phyloP scores from a whole-genome alignment of 306 rosid genomes.

The Prunus armeniaca region DNA sequence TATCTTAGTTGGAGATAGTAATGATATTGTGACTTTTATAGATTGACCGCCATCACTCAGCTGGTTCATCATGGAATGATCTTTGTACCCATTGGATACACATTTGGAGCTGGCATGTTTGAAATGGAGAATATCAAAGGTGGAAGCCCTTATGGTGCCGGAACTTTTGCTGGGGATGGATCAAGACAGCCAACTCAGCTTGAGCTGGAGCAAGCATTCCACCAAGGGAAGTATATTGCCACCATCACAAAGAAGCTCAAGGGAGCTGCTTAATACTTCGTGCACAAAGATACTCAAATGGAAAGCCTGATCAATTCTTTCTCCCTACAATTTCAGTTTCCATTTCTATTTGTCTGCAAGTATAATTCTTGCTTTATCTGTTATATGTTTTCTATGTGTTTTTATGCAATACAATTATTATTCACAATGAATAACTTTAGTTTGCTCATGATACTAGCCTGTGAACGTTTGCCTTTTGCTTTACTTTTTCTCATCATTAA shows the following conservation, averaged over 20 bases:
- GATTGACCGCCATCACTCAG: constrained; percentile 95
- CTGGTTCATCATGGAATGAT: constrained; percentile 94
- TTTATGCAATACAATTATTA: constrained; percentile 31
- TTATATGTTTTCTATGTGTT: constrained; percentile 46
- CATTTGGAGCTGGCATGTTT: constrained; percentile 93
- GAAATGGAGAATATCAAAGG: constrained; percentile 95
- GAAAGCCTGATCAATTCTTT: constrained; percentile 44
- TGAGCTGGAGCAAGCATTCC: constrained; percentile 86
- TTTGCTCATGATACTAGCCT: constrained; percentile 17
- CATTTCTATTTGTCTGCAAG: constrained; percentile 43
- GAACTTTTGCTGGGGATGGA: constrained; percentile 92
- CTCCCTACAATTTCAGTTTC: constrained; percentile 27
- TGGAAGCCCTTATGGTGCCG: constrained; percentile 96
- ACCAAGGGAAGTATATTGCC: constrained; percentile 89
- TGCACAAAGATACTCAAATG: constrained; percentile 30
- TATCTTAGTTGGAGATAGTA: not conserved
- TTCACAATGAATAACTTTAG: constrained; percentile 37
- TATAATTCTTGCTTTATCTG: constrained; percentile 34
- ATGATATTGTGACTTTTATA: constrained; percentile 22
- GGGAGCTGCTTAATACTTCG: constrained; percentile 50
- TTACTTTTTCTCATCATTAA: no score
- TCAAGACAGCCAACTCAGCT: constrained; percentile 80
- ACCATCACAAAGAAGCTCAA: constrained; percentile 90
- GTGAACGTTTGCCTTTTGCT: not conserved
- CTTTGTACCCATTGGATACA: constrained; percentile 86